Evolutionary conservation across 2,329 filamentous ascomycete genomes (phyloP), one percentile per base, ranked within the genome.

Genomic region (Claviceps africana): DNA sequence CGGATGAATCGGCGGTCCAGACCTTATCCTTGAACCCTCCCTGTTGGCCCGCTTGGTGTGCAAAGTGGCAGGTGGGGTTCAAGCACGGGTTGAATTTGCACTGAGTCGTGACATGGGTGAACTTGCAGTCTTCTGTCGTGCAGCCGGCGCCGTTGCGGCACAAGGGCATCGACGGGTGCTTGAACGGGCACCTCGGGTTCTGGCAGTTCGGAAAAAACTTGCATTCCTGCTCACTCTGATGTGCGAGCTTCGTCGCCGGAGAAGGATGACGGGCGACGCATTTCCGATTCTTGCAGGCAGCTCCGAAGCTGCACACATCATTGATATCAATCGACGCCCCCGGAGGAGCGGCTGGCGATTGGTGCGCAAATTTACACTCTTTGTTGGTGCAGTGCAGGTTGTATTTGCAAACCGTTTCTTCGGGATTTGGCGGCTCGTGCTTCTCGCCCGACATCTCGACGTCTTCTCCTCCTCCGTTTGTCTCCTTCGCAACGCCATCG

Each of bases 61-160:
- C 89, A 72, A 88, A 97, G 4, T 83, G 76, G 67, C 93, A 98
- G 60, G 74, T 78, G n/a, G 85, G 79, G 70, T 96, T 96, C 57
- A 88, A 79, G 70, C 93, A 98, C 0, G 91, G 93, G 59, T 83
- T 90, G 71, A 86, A 97, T 65, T 83, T 89, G 82, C 93, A 98
- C 66, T 85, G 79, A 47, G 83, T 86, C 66, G 84, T 82, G 59
- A 86, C 72, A 70, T 98, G 93, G 13, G 87, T 90, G 65, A 95
- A 98, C 60, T 88, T 89, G 79, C 93, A 98, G 55, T 82, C 82
- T 13, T 82, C 72, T 4, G 81, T 81, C 37, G 83, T 83, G 74
- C 93, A 98, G 64, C 91, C 88, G 47, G 85, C 86, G 30, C 93
- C 93, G 64, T 96, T 96, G 54, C 88, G 83, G 72, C 93, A 98